phyloP scores from a whole-genome alignment of 2,329 filamentous ascomycete species.

The Pseudogymnoascus sp. region DNA sequence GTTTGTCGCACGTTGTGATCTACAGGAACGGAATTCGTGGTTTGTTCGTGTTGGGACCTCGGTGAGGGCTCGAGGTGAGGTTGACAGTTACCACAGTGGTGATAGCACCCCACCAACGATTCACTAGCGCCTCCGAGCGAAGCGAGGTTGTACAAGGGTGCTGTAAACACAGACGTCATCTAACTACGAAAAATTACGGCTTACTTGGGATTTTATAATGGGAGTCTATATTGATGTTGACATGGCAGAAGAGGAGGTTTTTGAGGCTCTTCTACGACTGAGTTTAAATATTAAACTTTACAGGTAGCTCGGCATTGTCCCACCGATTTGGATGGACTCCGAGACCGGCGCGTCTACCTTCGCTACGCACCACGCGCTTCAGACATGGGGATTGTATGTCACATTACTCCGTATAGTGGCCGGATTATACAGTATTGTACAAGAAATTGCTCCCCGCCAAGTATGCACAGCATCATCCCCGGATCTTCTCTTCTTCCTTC shows the following conservation, averaged over 20 bases:
- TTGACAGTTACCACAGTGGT: constrained; percentile 3
- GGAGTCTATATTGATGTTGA: neutral
- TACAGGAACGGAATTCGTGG: constrained; percentile 1
- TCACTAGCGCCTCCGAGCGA: constrained; percentile 8
- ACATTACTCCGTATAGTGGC: neutral
- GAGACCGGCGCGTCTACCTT: neutral
- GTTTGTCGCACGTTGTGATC: neutral
- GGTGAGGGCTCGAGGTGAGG: constrained; percentile 6
- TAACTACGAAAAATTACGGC: neutral
- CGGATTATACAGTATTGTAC: constrained; percentile 1
- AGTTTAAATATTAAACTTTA: neutral
- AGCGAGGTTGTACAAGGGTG: constrained; percentile 6
- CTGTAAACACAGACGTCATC: constrained; percentile 6
- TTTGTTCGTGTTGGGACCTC: constrained; percentile 3
- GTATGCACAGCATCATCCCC: neutral
- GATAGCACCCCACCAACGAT: constrained; percentile 6
- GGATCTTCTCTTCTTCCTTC: constrained; percentile 39
- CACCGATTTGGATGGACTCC: neutral
- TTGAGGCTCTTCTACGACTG: neutral
- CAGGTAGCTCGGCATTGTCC: neutral
- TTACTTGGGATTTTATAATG: neutral
- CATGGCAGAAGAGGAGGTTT: neutral
- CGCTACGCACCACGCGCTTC: neutral
- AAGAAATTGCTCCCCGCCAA: neutral
- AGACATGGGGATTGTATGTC: neutral